Base-by-base conservation (phyloP, 1,139 yeast species). In the Saccharomyces hybrid region DNA sequence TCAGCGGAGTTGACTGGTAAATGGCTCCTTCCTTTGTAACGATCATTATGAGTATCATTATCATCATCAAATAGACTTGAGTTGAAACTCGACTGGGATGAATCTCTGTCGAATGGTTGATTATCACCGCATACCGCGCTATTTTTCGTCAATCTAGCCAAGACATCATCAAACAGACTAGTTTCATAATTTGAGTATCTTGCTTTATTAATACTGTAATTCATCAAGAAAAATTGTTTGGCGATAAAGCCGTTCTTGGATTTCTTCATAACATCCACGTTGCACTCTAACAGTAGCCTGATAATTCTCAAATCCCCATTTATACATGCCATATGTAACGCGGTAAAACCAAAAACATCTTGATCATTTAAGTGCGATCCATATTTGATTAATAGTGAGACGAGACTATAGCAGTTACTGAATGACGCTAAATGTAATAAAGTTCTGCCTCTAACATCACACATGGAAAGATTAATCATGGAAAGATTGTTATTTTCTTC, bases 371-470 rank as follows among this genome's bases (percentile, higher is more conserved):
- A 77, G 63, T 88, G 80, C 32, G 95, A 91, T 4, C 97, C 97
- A 64, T 82, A 85, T 32, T 82, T 82, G 5, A 90, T 75, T 63
- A 93, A 76, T 48, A 84, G 82, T 44, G 79, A 75, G 20, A 83
- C 79, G 55, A 91, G 77, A 47, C 78, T 77, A 48, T 74, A 70
- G 65, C 88, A 88, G 47, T 90, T 90, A 69, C 86, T 82, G 59
- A 86, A 71, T 16, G 93, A 79, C 0, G 97, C 88, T 61, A 91
- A 76, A 70, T 91, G 98, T 60, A 91, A 74, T 76, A 91, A 78
- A 0, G 96, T 84, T 69, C 91, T 97, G 20, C 97, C 97, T 67
- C 88, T 88, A 25, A 72, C 65, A 59, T 89, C 90, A 62, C 91
- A 81, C 59, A 89, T 76, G 49, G 88, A 91, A 85, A 95, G 81